Base-by-base conservation (phyloP, 805 yeast species). In the Saturnispora diversa region DNA sequence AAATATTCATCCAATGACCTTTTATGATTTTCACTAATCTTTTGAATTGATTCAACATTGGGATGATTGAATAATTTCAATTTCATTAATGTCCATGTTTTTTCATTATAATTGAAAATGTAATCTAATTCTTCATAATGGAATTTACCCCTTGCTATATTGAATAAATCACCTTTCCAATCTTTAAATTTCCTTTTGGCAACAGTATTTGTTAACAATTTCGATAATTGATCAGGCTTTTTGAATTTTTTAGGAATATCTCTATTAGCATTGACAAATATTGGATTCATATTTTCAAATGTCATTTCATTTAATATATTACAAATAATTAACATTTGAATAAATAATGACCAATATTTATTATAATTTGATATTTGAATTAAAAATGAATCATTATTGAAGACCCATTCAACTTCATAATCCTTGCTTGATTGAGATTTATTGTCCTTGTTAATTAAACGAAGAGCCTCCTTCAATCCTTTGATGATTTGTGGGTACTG, bases 11-110 rank as follows among this genome's bases (percentile, higher is more conserved):
- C 52, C 3, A 46, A 35, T 35, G 52, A 53, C 31, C 59, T 48
- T 39, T 56, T 58, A 22, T 44, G 50, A 2, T 44, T 32, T 5
- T 42, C 41, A 2, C 53, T 45, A 16, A 48, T 22, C 3, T 44
- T 33, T 2, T 29, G 19, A 10, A 57, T 31, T 7, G 44, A 41
- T 2, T 30, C 30, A 21, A 56, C n/a, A 13, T 45, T 40, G 11
- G 55, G 56, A 38, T 55, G 58, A 25, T 45, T 50, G 39, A 59
- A 60, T 32, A 47, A 50, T 34, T 51, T 52, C 37, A 59, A 35
- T 47, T 60, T 60, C 51, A 60, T 49, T 1, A 40, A 39, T 5
- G 50, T 43, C 59, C 62, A 60, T 10, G 51, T 46, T 26, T 43
- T 15, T 34, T 58, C 62, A 11, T 51, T 51, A 4, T 49, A 48